These are phyloP conservation scores for Apiotrichum veenhuisii DNA, from an alignment of 1,284 basidiomycete genomes.

Conservation along the genomic window DNA sequence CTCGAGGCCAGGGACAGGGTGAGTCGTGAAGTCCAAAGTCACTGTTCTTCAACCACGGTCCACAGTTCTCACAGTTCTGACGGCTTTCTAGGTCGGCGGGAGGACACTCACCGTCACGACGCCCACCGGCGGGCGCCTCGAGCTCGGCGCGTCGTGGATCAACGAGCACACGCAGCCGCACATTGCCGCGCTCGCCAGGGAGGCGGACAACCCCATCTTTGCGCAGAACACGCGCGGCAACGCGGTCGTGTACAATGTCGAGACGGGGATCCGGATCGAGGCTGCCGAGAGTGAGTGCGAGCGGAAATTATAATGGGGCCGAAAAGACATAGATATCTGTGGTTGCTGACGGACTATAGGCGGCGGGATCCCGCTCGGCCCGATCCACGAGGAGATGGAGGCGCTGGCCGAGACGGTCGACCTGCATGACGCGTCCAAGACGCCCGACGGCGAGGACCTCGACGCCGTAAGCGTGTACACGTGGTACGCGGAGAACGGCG, in stretches of 20 bases:
- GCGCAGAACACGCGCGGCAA: conserved; percentile 6
- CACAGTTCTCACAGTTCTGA: too few species aligned
- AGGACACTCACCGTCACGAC: conserved; percentile 5
- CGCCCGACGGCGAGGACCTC: conserved; percentile 1
- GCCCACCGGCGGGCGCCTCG: conserved; percentile 8
- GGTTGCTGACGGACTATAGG: not conserved
- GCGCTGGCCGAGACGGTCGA: conserved; percentile 4
- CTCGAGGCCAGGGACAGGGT: conserved; percentile 18
- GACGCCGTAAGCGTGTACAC: conserved; percentile 4
- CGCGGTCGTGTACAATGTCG: not conserved
- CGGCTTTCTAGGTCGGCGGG: too few species aligned
- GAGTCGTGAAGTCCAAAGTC: too few species aligned
- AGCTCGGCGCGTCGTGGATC: conserved; percentile 17
- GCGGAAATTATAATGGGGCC: too few species aligned
- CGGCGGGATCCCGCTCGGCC: not conserved
- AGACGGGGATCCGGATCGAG: too few species aligned
- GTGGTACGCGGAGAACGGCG: conserved; percentile 1
- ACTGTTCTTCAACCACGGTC: too few species aligned
- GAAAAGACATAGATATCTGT: too few species aligned
- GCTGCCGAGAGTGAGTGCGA: too few species aligned
- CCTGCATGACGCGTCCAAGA: conserved; percentile 2
- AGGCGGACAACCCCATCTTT: conserved; percentile 9
- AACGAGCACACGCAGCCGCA: conserved; percentile 16
- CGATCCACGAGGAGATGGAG: not conserved
- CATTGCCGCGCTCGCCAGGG: conserved; percentile 5